phyloP scores from a whole-genome alignment of 768 basidiomycete genomes.

The Kockovaella imperatae region DNA sequence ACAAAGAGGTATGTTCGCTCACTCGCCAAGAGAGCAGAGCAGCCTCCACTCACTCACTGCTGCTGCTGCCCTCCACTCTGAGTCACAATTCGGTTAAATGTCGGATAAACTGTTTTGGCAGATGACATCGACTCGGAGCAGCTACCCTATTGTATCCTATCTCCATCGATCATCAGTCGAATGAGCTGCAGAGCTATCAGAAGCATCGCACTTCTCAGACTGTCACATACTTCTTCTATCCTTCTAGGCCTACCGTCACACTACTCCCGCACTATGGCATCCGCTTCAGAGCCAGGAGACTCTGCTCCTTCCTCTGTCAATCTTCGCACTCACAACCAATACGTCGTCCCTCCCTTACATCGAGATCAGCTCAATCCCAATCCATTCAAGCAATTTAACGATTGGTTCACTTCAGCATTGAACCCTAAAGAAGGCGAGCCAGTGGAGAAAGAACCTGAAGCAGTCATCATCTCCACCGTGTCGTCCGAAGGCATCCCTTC shows the following conservation, averaged over 20 bases:
- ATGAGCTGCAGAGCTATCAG: background rate
- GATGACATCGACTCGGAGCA: no score
- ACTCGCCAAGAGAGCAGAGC: no score
- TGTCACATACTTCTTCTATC: background rate
- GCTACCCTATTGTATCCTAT: no score
- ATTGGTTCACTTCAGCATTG: slow-evolving; percentile 61
- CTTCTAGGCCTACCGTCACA: background rate
- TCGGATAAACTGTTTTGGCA: no score
- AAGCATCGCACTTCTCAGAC: no score
- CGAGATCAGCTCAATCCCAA: slow-evolving; percentile 57
- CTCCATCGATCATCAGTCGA: background rate
- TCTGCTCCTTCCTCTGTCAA: slow-evolving; percentile 21
- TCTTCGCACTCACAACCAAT: slow-evolving; percentile 69
- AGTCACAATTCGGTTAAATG: no score
- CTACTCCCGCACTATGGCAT: background rate
- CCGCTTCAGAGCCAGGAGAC: background rate
- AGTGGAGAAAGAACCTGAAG: slow-evolving; percentile 75
- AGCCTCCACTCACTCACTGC: no score
- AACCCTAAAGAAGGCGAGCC: slow-evolving; percentile 13
- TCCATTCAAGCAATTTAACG: slow-evolving; percentile 76
- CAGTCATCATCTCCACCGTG: slow-evolving; percentile 63
- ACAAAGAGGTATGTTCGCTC: no score
- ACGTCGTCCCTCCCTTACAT: slow-evolving; percentile 59
- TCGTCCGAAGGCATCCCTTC: slow-evolving; percentile 62
- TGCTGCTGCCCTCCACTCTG: no score